phyloP scores from a whole-genome alignment of 2,329 filamentous ascomycete species.

The Aotearoamyces nothofagi region DNA sequence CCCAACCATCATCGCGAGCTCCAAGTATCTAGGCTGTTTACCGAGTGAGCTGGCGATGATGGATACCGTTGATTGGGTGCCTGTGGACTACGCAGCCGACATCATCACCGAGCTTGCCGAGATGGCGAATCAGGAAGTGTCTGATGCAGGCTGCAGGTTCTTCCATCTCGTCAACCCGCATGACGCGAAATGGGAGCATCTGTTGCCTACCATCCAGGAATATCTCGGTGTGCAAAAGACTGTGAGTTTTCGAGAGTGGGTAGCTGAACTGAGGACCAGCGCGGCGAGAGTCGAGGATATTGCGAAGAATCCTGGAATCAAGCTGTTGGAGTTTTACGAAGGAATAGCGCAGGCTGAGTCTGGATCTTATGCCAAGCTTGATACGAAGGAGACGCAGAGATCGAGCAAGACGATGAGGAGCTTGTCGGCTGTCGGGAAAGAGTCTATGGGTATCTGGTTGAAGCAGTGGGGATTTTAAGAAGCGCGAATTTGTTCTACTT shows the following conservation, averaged over 20 bases:
- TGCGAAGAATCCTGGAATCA: conserved; percentile 31
- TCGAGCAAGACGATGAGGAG: conserved; percentile 14
- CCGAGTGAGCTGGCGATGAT: conserved; percentile 20
- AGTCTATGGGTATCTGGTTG: conserved; percentile 22
- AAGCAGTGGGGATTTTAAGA: conserved; percentile 17
- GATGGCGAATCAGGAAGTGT: background rate
- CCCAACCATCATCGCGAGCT: conserved; percentile 27
- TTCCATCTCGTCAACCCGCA: background rate
- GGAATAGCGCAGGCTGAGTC: conserved; percentile 6
- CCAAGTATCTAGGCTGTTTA: conserved; percentile 19
- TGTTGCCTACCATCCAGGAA: background rate
- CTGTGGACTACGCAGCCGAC: conserved; percentile 25
- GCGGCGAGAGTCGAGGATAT: conserved; percentile 25
- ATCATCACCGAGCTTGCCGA: conserved; percentile 25
- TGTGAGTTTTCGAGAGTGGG: conserved; percentile 20
- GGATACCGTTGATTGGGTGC: conserved; percentile 25
- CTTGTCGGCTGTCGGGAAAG: conserved; percentile 14
- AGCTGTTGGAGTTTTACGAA: conserved; percentile 24
- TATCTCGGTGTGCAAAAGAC: background rate
- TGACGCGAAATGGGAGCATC: background rate
- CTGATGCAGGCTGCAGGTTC: background rate
- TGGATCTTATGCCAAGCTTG: background rate
- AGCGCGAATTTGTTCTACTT: too few species aligned
- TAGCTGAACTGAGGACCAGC: conserved; percentile 27
- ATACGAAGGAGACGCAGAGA: conserved; percentile 12